Base-by-base conservation (phyloP, 176 grass and related monocot species). In the Aegilops tauschii region DNA sequence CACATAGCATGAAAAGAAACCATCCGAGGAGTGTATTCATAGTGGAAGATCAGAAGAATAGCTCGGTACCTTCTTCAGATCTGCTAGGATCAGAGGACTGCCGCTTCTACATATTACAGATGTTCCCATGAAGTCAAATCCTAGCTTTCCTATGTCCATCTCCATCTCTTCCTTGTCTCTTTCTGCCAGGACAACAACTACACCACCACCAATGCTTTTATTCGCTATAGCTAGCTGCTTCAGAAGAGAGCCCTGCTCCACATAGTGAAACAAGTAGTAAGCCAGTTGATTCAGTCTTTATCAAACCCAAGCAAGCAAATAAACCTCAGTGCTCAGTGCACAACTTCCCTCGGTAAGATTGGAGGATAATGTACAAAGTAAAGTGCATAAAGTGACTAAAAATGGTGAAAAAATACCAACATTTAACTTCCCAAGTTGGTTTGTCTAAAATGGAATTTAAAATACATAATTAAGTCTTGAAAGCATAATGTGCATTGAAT, bases 91-190 rank as follows among this genome's bases (percentile, higher is more conserved):
- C 61, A 98, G 88, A 88, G 93, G 96, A 62, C 96, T 98, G 35
- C 93, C 96, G 61, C 94, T 98, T 77, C 97, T 88, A 85, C 97
- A 98, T 77, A 98, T 98, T 82, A 98, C 97, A 83, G 92, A 96
- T 79, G 97, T 98, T 85, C 90, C 94, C 97, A 98, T 98, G 80
- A 98, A 98, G 77, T 98, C 90, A 79, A 98, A 98, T 86, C 95
- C 94, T 80, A 98, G 89, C 76, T 94, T 98, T 76, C 88, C 87
- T 82, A 96, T 96, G 84, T 98, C 97, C 88, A 98, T 93, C 88
- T 98, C 97, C 97, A 98, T 98, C 86, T 95, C 96, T 85, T 96
- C 93, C 81, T 98, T 98, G 59, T 96, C 92, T 78, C 97, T 96
- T 94, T 98, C 97, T 54, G 97, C 97, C 30, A 98, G 80, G 89